phyloP scores from a whole-genome alignment of 1,284 basidiomycete genomes.

The Fomitopsis betulina region DNA sequence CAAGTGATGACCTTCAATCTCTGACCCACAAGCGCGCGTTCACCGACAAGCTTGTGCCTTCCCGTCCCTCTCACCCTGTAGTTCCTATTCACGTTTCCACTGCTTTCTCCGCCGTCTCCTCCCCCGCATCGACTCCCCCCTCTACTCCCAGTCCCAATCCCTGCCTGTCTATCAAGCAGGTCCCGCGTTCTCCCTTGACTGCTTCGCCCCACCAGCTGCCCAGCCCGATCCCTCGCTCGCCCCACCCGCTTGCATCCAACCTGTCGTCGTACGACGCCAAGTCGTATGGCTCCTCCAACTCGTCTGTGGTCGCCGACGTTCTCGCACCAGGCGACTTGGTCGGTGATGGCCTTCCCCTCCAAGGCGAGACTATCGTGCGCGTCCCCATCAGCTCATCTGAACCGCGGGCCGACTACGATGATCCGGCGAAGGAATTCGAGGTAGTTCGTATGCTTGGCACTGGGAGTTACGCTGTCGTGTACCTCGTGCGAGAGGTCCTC shows the following conservation, averaged over 20 bases:
- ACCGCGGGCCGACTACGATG: slow-evolving; percentile 32
- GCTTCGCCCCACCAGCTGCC: slow-evolving; percentile 21
- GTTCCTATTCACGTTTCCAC: slow-evolving; percentile 25
- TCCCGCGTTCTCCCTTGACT: slow-evolving; percentile 28
- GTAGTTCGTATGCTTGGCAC: slow-evolving; percentile 83
- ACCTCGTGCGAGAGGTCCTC: slow-evolving; percentile 84
- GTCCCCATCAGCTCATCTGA: slow-evolving; percentile 36
- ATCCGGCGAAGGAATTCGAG: slow-evolving; percentile 68
- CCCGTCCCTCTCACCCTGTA: slow-evolving; percentile 20
- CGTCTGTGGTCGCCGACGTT: slow-evolving; percentile 57
- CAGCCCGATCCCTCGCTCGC: slow-evolving; percentile 21
- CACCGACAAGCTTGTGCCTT: slow-evolving; percentile 26
- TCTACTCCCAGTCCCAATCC: slow-evolving; percentile 20
- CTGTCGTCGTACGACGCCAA: slow-evolving; percentile 20
- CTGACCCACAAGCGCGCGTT: slow-evolving; percentile 20
- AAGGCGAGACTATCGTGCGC: slow-evolving; percentile 57
- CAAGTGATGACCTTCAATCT: slow-evolving; percentile 22
- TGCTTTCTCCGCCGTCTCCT: slow-evolving; percentile 24
- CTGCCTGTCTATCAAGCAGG: slow-evolving; percentile 22
- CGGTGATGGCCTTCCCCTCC: slow-evolving; percentile 57
- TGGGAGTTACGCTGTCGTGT: slow-evolving; percentile 91
- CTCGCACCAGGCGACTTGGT: slow-evolving; percentile 67
- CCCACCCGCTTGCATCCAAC: slow-evolving; percentile 20
- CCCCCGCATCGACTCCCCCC: slow-evolving; percentile 16
- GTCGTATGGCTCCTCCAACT: slow-evolving; percentile 35